These are phyloP conservation scores for Phialophora macrospora DNA, from an alignment of 2,329 filamentous ascomycete genomes.

Conservation along the genomic window DNA sequence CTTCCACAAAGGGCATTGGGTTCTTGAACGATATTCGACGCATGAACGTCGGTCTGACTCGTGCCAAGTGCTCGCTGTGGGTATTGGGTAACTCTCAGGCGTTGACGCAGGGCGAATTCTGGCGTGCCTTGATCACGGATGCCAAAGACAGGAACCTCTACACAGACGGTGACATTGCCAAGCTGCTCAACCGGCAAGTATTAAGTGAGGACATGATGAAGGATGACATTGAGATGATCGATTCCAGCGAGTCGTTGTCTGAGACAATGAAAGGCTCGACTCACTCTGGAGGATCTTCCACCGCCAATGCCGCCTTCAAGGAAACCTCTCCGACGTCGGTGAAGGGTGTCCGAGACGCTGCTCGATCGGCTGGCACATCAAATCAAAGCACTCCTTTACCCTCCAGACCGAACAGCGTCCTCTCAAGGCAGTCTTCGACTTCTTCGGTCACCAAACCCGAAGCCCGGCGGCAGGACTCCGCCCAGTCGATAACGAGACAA, in stretches of 20 bases:
- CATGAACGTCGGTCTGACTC: slow-evolving; percentile 98
- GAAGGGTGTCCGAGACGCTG: slow-evolving; percentile 11
- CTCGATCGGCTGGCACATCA: slow-evolving; percentile 9
- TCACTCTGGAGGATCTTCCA: background rate
- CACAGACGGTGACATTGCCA: slow-evolving; percentile 68
- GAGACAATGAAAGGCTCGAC: slow-evolving; percentile 15
- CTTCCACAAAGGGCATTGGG: slow-evolving; percentile 89
- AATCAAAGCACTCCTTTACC: slow-evolving; percentile 27
- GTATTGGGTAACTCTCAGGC: slow-evolving; percentile 91
- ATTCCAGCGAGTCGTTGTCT: slow-evolving; percentile 35
- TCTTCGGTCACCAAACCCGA: slow-evolving; percentile 31
- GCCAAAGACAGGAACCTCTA: slow-evolving; percentile 75
- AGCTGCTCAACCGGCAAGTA: slow-evolving; percentile 60
- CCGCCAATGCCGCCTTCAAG: slow-evolving; percentile 14
- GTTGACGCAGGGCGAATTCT: slow-evolving; percentile 85
- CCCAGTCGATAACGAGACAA: slow-evolving; percentile 10
- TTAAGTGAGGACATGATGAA: slow-evolving; percentile 49
- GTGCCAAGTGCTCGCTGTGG: slow-evolving; percentile 95
- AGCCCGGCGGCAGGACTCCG: slow-evolving; percentile 17
- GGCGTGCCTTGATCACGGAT: slow-evolving; percentile 84
- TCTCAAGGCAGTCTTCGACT: slow-evolving; percentile 44
- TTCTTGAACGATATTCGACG: slow-evolving; percentile 97
- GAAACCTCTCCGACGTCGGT: slow-evolving; percentile 4
- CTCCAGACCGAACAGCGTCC: slow-evolving; percentile 27
- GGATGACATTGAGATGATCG: slow-evolving; percentile 52